Base-by-base conservation (phyloP, 208 protist genomes). In the Histomonas meleagridis region DNA sequence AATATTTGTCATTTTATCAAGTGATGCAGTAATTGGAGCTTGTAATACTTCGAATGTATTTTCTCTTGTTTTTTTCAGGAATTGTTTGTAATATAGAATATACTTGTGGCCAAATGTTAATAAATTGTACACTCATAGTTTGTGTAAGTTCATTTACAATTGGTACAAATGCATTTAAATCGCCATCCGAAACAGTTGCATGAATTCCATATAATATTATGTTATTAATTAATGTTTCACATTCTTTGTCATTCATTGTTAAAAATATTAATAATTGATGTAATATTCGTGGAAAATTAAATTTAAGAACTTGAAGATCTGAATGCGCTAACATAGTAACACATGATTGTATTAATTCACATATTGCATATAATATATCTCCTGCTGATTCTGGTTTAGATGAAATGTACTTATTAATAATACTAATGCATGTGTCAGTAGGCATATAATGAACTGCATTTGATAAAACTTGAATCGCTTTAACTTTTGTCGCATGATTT, bases 351-450 rank as follows among this genome's bases (percentile, higher is more conserved):
- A 86, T 86, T 18, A 86, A 48, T 16, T 38, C 7, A 40, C 46
- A 26, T 46, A 43, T 86, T 3, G 76, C 7, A 26, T 55, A n/a
- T 18, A 86, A 26, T 10, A 86, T 28, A 26, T 86, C 76, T 40
- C 76, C 76, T 57, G 76, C 46, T 18, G 46, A 40, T 55, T 86
- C 76, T 86, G 76, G 76, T n/a, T 43, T 86, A 26, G 51, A 57
- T 3, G 40, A 18, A 26, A 46, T 86, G 46, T 55, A 86, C 55
- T 38, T 55, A 16, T 86, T 86, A 48, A 86, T 55, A 18, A 43
- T 55, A 53, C 16, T 51, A 26, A 86, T 18, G 35, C 51, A 40
- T 18, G n/a, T 55, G 2, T 86, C 76, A 28, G 21, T 4, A 16
- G 40, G 23, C 16, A 86, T 14, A 28, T 86, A 48, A 57, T 86